Evolutionary conservation across 148 eudicot species (phyloP).

Genomic region (Linanthus parryae): DNA sequence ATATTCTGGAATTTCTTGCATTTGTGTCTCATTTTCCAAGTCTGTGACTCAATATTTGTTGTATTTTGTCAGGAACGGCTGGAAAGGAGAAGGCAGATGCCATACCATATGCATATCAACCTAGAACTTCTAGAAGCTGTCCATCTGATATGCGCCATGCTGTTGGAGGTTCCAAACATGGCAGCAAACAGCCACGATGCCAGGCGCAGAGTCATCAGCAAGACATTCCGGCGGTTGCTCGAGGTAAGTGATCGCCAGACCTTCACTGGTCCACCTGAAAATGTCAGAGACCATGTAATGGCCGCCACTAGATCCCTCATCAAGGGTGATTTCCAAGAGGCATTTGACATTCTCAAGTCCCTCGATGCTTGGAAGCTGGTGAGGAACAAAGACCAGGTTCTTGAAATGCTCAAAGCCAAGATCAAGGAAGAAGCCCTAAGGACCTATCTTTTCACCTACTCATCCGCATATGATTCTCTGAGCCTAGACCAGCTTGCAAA

Average conservation of each 20-base stretch:
- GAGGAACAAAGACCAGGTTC: slow-evolving; percentile 46
- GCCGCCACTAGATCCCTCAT: slow-evolving; percentile 72
- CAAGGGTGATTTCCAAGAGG: slow-evolving; percentile 68
- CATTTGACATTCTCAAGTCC: slow-evolving; percentile 64
- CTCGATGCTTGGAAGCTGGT: slow-evolving; percentile 81
- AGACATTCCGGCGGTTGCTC: slow-evolving; percentile 63
- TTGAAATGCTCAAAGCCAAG: slow-evolving; percentile 63
- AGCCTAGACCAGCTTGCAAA: slow-evolving; percentile 66
- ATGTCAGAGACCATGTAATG: slow-evolving; percentile 77
- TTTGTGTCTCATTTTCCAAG: too few species aligned
- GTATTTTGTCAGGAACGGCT: slow-evolving; percentile 48
- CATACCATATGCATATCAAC: slow-evolving; percentile 94
- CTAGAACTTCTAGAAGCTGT: slow-evolving; percentile 86
- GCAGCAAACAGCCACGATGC: slow-evolving; percentile 71
- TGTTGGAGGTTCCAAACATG: slow-evolving; percentile 92
- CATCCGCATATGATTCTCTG: slow-evolving; percentile 46
- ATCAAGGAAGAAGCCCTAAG: slow-evolving; percentile 76
- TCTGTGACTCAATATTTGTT: not conserved
- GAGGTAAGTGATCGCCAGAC: slow-evolving; percentile 70
- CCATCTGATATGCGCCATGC: slow-evolving; percentile 83
- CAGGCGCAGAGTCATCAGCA: slow-evolving; percentile 69
- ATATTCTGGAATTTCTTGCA: too few species aligned
- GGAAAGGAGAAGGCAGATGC: slow-evolving; percentile 90
- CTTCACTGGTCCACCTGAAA: slow-evolving; percentile 81
- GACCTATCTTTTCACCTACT: slow-evolving; percentile 58